Percentiles rank a stretch among this genome's conserved stretches.
phyloP scores from a whole-genome alignment of 164 flowering plant genomes.

The Akebia trifoliata region DNA sequence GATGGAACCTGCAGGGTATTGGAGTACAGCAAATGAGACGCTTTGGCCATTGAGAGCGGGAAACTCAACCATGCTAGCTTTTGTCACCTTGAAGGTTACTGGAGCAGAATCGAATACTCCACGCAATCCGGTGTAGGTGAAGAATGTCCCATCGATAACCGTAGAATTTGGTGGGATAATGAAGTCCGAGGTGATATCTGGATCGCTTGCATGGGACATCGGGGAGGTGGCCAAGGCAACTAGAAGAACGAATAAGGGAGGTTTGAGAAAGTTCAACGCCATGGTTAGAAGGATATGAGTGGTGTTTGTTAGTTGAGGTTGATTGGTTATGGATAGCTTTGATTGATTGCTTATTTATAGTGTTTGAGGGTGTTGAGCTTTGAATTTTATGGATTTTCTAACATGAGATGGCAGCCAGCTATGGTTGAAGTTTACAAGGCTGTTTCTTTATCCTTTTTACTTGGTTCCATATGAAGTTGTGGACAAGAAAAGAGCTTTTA shows the following conservation, averaged over 20 bases:
- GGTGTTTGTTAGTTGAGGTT: neutral
- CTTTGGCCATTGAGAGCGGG: too few relatives aligned
- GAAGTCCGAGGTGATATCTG: too few relatives aligned
- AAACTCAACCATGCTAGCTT: too few relatives aligned
- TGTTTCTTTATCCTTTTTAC: neutral
- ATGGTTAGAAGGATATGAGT: neutral
- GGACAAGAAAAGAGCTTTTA: neutral
- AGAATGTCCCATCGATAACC: constrained; percentile 10
- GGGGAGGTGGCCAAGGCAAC: neutral
- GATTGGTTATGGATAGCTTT: neutral
- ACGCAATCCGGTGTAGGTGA: constrained; percentile 24
- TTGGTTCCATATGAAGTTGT: neutral
- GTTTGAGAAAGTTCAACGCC: constrained; percentile 3
- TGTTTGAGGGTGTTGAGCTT: neutral
- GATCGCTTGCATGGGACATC: too few relatives aligned
- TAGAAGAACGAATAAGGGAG: neutral
- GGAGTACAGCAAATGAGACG: too few relatives aligned
- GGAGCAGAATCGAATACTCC: neutral
- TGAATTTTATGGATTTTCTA: neutral
- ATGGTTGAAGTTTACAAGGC: neutral
- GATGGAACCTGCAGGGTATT: too few relatives aligned
- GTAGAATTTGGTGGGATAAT: constrained; percentile 9
- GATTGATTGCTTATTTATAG: neutral
- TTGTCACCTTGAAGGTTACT: too few relatives aligned
- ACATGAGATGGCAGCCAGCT: neutral